phyloP scores from a whole-genome alignment of 768 basidiomycete genomes.

The Hericium coralloides region DNA sequence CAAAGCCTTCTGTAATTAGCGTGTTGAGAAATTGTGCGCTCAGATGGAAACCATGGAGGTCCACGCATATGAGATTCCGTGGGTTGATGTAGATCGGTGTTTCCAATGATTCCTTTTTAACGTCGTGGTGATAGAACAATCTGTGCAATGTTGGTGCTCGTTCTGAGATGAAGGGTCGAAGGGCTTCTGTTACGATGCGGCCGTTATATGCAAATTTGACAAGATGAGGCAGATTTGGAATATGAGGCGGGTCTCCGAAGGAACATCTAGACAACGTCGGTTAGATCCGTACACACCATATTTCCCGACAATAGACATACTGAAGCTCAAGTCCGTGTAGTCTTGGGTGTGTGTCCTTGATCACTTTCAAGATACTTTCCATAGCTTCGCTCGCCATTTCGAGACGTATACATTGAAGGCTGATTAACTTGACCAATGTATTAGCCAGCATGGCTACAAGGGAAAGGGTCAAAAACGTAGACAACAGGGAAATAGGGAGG shows the following conservation, averaged over 20 bases:
- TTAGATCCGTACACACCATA: not conserved
- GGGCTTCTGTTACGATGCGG: not conserved
- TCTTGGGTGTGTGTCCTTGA: constrained; percentile 41
- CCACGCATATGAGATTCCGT: not conserved
- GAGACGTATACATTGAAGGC: constrained; percentile 52
- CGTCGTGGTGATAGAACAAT: too few species aligned
- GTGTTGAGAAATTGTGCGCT: constrained; percentile 43
- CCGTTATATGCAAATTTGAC: constrained; percentile 25
- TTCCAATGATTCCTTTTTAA: too few species aligned
- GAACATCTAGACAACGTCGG: constrained; percentile 1
- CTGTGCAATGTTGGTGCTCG: too few species aligned
- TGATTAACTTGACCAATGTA: constrained; percentile 52
- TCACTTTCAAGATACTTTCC: constrained; percentile 38
- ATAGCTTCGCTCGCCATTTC: constrained; percentile 49
- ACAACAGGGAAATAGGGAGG: not conserved
- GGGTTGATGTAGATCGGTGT: too few species aligned
- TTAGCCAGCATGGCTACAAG: constrained; percentile 47
- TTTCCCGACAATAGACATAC: constrained; percentile 24
- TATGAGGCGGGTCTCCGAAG: not conserved
- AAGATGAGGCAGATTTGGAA: constrained; percentile 11
- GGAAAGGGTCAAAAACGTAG: not conserved
- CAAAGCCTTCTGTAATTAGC: constrained; percentile 50
- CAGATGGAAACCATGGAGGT: not conserved
- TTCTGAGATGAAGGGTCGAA: too few species aligned
- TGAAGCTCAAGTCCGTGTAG: constrained; percentile 23